Conservation (phyloP, 1,139 yeast species). For the Geotrichum restrictum region DNA sequence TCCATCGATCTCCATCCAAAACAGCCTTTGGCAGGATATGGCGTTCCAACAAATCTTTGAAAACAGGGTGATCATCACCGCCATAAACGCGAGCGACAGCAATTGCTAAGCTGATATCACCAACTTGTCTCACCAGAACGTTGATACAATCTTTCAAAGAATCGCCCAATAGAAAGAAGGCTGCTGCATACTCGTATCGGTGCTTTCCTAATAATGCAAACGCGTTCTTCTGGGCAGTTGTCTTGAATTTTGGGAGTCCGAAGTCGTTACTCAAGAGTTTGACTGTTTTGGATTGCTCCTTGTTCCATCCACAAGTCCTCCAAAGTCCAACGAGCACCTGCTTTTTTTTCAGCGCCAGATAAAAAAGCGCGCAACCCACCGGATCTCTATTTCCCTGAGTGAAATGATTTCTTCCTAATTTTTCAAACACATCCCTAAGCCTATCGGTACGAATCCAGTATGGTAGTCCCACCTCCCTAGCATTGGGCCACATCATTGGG, state of each 20-base stretch:
- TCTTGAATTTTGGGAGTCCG: slow-evolving; percentile 65
- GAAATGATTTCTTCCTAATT: slow-evolving; percentile 55
- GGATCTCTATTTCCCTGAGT: slow-evolving; percentile 60
- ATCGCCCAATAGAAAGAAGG: slow-evolving; percentile 80
- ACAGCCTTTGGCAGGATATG: slow-evolving; percentile 57
- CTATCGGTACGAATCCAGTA: slow-evolving; percentile 66
- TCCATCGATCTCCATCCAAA: slow-evolving; percentile 72
- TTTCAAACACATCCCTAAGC: slow-evolving; percentile 56
- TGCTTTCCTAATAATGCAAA: slow-evolving; percentile 86
- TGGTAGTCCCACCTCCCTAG: slow-evolving; percentile 59
- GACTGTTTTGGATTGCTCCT: slow-evolving; percentile 78
- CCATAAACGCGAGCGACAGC: slow-evolving; percentile 76
- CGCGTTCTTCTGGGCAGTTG: slow-evolving; percentile 90
- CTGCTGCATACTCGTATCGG: slow-evolving; percentile 81
- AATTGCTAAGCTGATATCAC: slow-evolving; percentile 69
- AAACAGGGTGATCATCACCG: slow-evolving; percentile 50
- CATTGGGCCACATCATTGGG: slow-evolving; percentile 56
- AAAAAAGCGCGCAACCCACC: slow-evolving; percentile 64
- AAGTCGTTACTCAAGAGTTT: slow-evolving; percentile 76
- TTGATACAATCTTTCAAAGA: slow-evolving; percentile 71
- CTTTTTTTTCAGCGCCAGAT: slow-evolving; percentile 72
- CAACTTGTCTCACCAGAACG: slow-evolving; percentile 62
- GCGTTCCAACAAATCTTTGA: slow-evolving; percentile 50
- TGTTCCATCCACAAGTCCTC: slow-evolving; percentile 70
- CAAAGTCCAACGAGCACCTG: slow-evolving; percentile 75